Conservation (phyloP, 2,329 filamentous ascomycete species). For the Mycogone perniciosa region DNA sequence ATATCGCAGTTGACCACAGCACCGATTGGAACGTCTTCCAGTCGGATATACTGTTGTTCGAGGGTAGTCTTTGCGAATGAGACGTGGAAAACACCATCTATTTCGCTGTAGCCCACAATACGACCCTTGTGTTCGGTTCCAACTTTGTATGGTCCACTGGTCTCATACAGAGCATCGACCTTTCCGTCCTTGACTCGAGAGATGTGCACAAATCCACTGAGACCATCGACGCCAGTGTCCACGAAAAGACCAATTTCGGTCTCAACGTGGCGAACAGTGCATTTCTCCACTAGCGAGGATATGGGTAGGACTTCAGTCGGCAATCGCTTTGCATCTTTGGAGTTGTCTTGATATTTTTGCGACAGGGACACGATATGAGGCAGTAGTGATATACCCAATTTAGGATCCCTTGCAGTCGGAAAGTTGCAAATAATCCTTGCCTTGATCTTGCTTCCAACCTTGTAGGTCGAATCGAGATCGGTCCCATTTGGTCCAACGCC, state of each 20-base stretch:
- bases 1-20: slow-evolving; percentile 75
- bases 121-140: slow-evolving; percentile 75
- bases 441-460: slow-evolving; percentile 76
- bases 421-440: slow-evolving; percentile 85
- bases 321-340: slow-evolving; percentile 32
- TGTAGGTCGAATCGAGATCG: slow-evolving; percentile 71
- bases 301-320: slow-evolving; percentile 59
- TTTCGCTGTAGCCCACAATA: slow-evolving; percentile 75
- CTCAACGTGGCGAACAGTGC: slow-evolving; percentile 74
- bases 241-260: slow-evolving; percentile 75
- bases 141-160: slow-evolving; percentile 69
- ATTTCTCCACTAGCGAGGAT: slow-evolving; percentile 70
- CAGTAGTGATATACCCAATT: slow-evolving; percentile 80
- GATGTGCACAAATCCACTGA: slow-evolving; percentile 89
- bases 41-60: slow-evolving; percentile 81
- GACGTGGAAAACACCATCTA: slow-evolving; percentile 80
- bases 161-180: slow-evolving; percentile 72
- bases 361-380: slow-evolving; percentile 70
- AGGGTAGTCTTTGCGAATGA: slow-evolving; percentile 79
- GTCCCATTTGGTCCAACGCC: slow-evolving; percentile 63
- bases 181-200: slow-evolving; percentile 87
- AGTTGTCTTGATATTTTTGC: slow-evolving; percentile 32
- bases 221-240: slow-evolving; percentile 54
- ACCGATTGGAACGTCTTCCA: slow-evolving; percentile 83
- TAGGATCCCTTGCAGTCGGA: slow-evolving; percentile 69